Base-by-base conservation (phyloP, 805 yeast species). In the Kurtzmaniella cleridarum region DNA sequence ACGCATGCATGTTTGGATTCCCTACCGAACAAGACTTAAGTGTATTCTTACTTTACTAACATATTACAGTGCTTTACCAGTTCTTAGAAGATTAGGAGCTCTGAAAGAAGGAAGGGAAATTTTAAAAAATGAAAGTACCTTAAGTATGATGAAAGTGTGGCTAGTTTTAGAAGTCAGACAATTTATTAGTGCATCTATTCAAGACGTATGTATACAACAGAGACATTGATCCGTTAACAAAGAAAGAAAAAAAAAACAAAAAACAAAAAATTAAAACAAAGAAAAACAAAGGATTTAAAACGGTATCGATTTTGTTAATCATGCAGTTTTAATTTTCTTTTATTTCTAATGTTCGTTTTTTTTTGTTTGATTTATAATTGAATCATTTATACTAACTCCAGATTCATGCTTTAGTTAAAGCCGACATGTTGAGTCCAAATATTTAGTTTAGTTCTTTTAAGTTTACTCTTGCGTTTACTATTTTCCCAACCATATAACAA, bases 81-180 rank as follows among this genome's bases (percentile, higher is more conserved):
- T 89, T 39, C 71, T 84, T 53, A 76, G 98, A 64, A 81, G 83
- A 56, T 76, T 87, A 33, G 91, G 95, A 32, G 69, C 80, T 36
- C 68, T 62, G 64, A 75, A 77, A 48, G 91, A 84, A 45, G 82
- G 84, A 3, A 66, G 77, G 47, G 70, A 78, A 43, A 64, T 82
- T 15, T 57, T 79, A 39, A 64, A 68, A 46, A 73, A 73, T 55
- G 74, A 73, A 32, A 80, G 81, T 46, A 73, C 80, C n/a, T 45
- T 85, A 23, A 79, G 85, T 16, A 86, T 91, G 96, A 63, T 86
- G 41, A 85, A 86, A 57, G 88, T 91, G 10, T 91, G 97, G 97
- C 53, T 87, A 37, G 90, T 95, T 0, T 66, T 91, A 29, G 98
- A 91, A 62, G 84, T 86, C 3, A 76, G 97, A 53, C 93, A 85